Base-by-base conservation (phyloP, 1,284 basidiomycete genomes). In the Flammula alnicola region DNA sequence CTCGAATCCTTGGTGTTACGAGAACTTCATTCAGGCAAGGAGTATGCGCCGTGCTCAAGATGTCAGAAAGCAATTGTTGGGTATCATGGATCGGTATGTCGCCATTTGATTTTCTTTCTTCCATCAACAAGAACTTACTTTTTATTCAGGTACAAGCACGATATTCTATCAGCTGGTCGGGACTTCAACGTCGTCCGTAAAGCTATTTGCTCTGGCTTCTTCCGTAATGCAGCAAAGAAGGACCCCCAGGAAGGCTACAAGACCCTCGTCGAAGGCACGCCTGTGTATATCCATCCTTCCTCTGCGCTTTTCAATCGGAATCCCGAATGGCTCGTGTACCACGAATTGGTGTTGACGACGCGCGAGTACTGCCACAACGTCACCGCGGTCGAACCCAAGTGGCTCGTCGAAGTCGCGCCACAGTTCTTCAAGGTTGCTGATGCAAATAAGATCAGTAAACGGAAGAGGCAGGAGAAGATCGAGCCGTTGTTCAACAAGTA, bases 401-500 rank as follows among this genome's bases (percentile, higher is more conserved):
- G 97, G 97, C 82, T 99, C 11, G 92, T 96, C 5, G 96, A 99
- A 66, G 95, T 98, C 17, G 96, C 97, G 9, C 96, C 96, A 6
- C 90, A 93, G 49, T 98, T 98, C 81, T 99, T 99, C 88, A 91
- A 91, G 70, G 91, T 97, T 36, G 95, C 96, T 2, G 95, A 98
- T 69, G 88, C 85, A 43, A 91, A 94, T 73, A 95, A 95, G 71
- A 96, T 99, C 71, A 95, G 92, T 63, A 98, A 98, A 72, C 82
- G 96, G 61, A 99, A 99, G 80, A 86, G 86, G 68, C 88, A 95
- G 67, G 96, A 99, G 76, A 98, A 95, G 83, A 96, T 98, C 58
- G 91, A 97, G 65, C 96, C 95, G 4, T 66, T 95, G 61, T 93
- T 71, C 73, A 92, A 93, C 76, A 91, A 92, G 73, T 92, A 89